A percentile compares a stretch with the other conserved stretches of the same genome.
phyloP scores from a whole-genome alignment of 345 rosid genomes.

The Raphanus sativus region DNA sequence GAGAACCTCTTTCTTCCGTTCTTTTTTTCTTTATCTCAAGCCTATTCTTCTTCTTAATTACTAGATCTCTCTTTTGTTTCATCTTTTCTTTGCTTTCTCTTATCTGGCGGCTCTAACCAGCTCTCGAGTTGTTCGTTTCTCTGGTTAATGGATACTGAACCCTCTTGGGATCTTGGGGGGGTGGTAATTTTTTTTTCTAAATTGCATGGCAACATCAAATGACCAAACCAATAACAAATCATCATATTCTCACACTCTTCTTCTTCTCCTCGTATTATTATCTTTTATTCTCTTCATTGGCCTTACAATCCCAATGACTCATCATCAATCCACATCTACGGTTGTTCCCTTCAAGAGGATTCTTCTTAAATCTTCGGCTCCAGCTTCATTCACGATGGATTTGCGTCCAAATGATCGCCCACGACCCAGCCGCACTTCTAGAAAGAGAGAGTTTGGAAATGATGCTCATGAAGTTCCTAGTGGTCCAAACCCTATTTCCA shows the following conservation, averaged over 20 bases:
- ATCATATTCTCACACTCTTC: conserved; percentile 25
- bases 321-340: conserved; percentile 22
- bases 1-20: conserved; percentile 50
- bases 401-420: conserved; percentile 40
- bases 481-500: conserved; percentile 92
- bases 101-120: conserved; percentile 35
- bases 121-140: conserved; percentile 60
- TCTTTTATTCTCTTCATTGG: conserved; percentile 46
- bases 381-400: conserved; percentile 44
- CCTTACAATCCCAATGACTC: conserved; percentile 34
- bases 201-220: conserved; percentile 80
- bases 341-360: conserved; percentile 44
- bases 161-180: conserved; percentile 92
- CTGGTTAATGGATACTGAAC: conserved; percentile 99
- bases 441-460: conserved; percentile 46
- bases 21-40: conserved; percentile 18
- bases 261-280: conserved; percentile 43
- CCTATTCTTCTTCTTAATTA: conserved; percentile 14
- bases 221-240: conserved; percentile 43
- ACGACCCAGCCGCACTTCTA: conserved; percentile 32
- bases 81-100: background rate
- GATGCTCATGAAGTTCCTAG: conserved; percentile 86
- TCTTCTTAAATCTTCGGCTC: conserved; percentile 46
- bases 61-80: conserved; percentile 21
- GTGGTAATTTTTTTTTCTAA: conserved; percentile 57